Evolutionary conservation across 2,329 filamentous ascomycete species (phyloP).

Genomic region (Aspergillus bombycis): DNA sequence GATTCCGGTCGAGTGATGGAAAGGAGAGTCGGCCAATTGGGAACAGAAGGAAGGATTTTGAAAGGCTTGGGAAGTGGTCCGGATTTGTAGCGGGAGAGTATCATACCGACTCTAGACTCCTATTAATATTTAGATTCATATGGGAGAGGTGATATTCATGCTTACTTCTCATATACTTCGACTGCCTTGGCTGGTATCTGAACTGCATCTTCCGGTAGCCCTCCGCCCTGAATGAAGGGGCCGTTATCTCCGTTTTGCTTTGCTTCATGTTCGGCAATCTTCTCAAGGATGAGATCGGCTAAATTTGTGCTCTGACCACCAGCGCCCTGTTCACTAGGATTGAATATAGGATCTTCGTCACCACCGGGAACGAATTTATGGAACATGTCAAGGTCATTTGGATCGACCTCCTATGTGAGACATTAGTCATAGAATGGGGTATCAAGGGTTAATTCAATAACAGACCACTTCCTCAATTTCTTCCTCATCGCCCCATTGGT

Average conservation of each 20-base stretch:
- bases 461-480: conserved; percentile 55
- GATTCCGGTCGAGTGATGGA: conserved; percentile 78
- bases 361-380: conserved; percentile 82
- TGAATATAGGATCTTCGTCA: conserved; percentile 73
- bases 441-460: background rate
- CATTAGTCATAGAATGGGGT: conserved; percentile 5
- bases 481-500: conserved; percentile 80
- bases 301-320: conserved; percentile 72
- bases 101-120: conserved; percentile 70
- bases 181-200: conserved; percentile 89
- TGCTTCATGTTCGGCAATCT: conserved; percentile 90
- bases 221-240: conserved; percentile 55
- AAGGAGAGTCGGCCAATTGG: conserved; percentile 88
- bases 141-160: background rate
- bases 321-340: conserved; percentile 54
- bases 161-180: conserved; percentile 87
- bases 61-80: conserved; percentile 97
- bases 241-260: conserved; percentile 53
- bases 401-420: conserved; percentile 71
- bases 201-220: conserved; percentile 73
- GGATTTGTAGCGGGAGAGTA: conserved; percentile 90
- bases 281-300: conserved; percentile 88
- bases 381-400: conserved; percentile 85
- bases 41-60: conserved; percentile 91
- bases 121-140: conserved; percentile 20